Conservation (phyloP, 108 stramenopile genomes). For the Stephanodiscus triporus region DNA sequence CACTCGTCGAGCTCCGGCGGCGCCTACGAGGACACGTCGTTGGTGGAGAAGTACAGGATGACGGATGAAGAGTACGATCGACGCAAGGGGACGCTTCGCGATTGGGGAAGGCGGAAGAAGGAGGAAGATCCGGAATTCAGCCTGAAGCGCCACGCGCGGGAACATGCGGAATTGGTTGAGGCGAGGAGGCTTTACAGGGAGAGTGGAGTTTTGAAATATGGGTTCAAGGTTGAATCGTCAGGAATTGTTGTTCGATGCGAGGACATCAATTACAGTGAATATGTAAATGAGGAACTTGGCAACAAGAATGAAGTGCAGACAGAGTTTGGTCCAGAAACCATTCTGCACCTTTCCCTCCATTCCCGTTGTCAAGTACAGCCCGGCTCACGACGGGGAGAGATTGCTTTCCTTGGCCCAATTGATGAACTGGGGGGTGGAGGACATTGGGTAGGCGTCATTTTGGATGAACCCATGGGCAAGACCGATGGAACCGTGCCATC, state of each 20-base stretch:
- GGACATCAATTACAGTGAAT: constrained; percentile 41
- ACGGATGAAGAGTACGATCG: constrained; percentile 94
- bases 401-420: constrained; percentile 84
- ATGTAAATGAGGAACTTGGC: neutral
- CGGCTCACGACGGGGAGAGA: constrained; percentile 83
- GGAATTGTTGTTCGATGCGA: constrained; percentile 53
- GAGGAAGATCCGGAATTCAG: constrained; percentile 85
- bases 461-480: constrained; percentile 95
- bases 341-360: constrained; percentile 62
- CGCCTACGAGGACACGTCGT: constrained; percentile 87
- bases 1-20: constrained; percentile 79
- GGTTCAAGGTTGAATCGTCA: constrained; percentile 64
- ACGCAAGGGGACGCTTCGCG: constrained; percentile 89
- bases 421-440: constrained; percentile 72
- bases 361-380: constrained; percentile 92
- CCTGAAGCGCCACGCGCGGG: constrained; percentile 74
- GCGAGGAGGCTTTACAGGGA: constrained; percentile 62
- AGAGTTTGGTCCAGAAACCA: constrained; percentile 52
- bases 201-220: constrained; percentile 61
- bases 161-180: constrained; percentile 75
- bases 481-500: constrained; percentile 83
- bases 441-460: constrained; percentile 91
- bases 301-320: constrained; percentile 19
- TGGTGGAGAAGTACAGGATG: constrained; percentile 94
- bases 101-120: constrained; percentile 88